phyloP scores from a whole-genome alignment of 2,329 filamentous ascomycete species.

The Clonostachys sp. region DNA sequence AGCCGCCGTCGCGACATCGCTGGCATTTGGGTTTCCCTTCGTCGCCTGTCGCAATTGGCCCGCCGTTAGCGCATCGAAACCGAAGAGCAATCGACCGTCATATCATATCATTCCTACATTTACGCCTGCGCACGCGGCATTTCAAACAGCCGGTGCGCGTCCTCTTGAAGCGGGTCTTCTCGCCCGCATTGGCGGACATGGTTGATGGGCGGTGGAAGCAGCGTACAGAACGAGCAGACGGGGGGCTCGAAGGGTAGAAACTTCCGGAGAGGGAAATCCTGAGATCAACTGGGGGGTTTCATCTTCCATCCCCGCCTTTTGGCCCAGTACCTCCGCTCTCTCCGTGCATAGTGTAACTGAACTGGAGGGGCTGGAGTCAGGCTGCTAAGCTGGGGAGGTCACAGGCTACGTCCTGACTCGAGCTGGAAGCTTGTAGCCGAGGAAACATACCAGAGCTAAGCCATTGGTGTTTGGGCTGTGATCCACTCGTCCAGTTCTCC shows the following conservation, averaged over 20 bases:
- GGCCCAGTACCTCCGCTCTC: too few relatives aligned
- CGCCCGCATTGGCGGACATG: too few relatives aligned
- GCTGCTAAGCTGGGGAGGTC: too few relatives aligned
- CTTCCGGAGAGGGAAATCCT: constrained; percentile 1
- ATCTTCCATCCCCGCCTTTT: too few relatives aligned
- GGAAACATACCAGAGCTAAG: too few relatives aligned
- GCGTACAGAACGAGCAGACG: constrained; percentile 9
- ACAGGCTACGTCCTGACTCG: too few relatives aligned
- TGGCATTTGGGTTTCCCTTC: constrained; percentile 43
- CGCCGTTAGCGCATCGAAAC: not conserved
- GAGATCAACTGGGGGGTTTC: not conserved
- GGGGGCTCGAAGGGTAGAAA: constrained; percentile 10
- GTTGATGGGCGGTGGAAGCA: constrained; percentile 4
- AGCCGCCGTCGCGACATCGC: constrained; percentile 38
- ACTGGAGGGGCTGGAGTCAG: too few relatives aligned
- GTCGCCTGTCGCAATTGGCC: constrained; percentile 29
- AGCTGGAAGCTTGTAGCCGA: too few relatives aligned
- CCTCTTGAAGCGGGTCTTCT: constrained; percentile 10
- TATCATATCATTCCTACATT: constrained; percentile 24
- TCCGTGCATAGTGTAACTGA: too few relatives aligned
- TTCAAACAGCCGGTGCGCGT: constrained; percentile 40
- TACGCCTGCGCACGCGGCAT: constrained; percentile 40
- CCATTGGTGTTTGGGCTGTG: too few relatives aligned
- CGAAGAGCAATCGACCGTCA: not conserved
- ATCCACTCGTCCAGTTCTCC: too few relatives aligned